Base-by-base conservation (phyloP, 257 asterid species). In the Solanum tacnaense region DNA sequence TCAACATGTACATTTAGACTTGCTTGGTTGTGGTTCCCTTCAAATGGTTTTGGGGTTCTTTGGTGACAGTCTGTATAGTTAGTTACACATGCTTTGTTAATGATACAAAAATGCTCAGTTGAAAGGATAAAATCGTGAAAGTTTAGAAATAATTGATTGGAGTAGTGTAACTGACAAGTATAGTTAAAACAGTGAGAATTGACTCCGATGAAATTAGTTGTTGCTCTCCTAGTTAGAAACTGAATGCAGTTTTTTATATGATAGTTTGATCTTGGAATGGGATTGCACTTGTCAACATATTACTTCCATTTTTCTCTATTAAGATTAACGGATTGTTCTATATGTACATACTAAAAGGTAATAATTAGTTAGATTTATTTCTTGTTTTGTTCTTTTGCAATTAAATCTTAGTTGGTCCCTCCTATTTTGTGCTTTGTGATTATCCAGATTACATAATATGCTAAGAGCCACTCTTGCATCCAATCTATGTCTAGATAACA, bases 261-360 rank as follows among this genome's bases (percentile, higher is more conserved):
- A 49, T 49, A 49, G 58, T 49, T 49, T 13, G 20, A 49, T 49
- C 58, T 49, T 49, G 58, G 58, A 49, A 15, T 49, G 58, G 58
- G 12, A 27, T 79, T 79, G 67, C 27, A 29, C 27, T 3, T 27
- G 39, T 79, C 85, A 27, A 62, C 67, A 46, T 44, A 44, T 44
- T 44, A 79, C 85, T 44, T 79, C 65, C 87, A 44, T 86, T 32
- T 84, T 36, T 73, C 41, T 86, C 86, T 92, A 21, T 93, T 83
- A 90, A 97, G 98, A 88, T 96, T 86, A 86, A 88, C 88, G 91
- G 58, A 76, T 35, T 70, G 49, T 35, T 73, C 5, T 4, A 9
- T 36, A 34, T 34, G 46, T 25, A 73, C 81, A 20, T 34, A 73
- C 46, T 34, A 6, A 73, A 73, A 73, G 46, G 49, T 73, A 73